A percentile compares a stretch with the other conserved stretches of the same genome.
phyloP scores from a whole-genome alignment of 805 yeast genomes.

The Spathaspora sp. region DNA sequence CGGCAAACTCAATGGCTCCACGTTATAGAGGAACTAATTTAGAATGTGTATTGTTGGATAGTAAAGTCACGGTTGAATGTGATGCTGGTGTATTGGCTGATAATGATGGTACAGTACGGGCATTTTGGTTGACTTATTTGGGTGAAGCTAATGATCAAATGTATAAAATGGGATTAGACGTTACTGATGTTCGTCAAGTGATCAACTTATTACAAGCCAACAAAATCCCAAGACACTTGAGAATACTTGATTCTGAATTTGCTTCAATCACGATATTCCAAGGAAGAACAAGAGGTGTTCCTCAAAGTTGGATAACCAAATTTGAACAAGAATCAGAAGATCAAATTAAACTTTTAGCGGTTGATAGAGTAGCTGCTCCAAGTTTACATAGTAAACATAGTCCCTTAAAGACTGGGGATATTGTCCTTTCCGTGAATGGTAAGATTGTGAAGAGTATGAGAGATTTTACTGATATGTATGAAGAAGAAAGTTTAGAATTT shows the following conservation, averaged over 20 bases:
- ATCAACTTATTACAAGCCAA: conserved; percentile 52
- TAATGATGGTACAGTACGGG: conserved; percentile 73
- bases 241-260: conserved; percentile 79
- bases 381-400: conserved; percentile 19
- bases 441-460: conserved; percentile 60
- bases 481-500: conserved; percentile 45
- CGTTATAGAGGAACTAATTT: conserved; percentile 82
- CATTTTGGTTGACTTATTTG: conserved; percentile 79
- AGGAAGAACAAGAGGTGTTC: conserved; percentile 84
- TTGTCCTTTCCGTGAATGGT: conserved; percentile 67
- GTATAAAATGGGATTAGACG: conserved; percentile 74
- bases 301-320: conserved; percentile 73
- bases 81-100: conserved; percentile 77
- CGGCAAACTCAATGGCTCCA: conserved; percentile 65
- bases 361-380: conserved; percentile 61
- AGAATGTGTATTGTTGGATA: conserved; percentile 74
- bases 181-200: conserved; percentile 58
- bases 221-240: conserved; percentile 45
- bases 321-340: conserved; percentile 63
- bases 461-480: conserved; percentile 55
- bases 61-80: conserved; percentile 68
- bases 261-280: conserved; percentile 62
- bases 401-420: conserved; percentile 64
- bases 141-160: conserved; percentile 73
- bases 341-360: conserved; percentile 69